These are phyloP conservation scores for Blastobotrys aristatus DNA, from an alignment of 1,139 yeast species.

Conservation along the genomic window DNA sequence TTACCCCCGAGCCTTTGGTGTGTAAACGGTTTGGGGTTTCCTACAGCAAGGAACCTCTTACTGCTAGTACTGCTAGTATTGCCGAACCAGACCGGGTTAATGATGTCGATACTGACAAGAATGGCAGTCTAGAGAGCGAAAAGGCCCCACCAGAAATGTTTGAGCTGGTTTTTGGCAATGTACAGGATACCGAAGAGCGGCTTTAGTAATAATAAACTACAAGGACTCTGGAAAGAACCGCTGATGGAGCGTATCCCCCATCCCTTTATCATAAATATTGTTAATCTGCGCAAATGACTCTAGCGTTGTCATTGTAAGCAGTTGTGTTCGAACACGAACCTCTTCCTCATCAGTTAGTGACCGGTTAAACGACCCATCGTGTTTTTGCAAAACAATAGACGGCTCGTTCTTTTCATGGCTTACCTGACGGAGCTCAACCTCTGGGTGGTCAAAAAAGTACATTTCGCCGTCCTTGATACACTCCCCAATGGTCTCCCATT, in stretches of 20 bases:
- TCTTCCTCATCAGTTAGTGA: conserved; percentile 26
- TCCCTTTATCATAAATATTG: conserved; percentile 69
- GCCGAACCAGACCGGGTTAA: background rate
- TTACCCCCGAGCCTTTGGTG: conserved; percentile 27
- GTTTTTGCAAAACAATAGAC: conserved; percentile 30
- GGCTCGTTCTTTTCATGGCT: conserved; percentile 20
- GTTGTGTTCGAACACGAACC: conserved; percentile 19
- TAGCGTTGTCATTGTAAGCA: conserved; percentile 32
- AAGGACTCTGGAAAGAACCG: conserved; percentile 29
- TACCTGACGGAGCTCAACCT: conserved; percentile 12
- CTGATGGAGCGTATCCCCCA: conserved; percentile 44
- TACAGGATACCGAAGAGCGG: background rate
- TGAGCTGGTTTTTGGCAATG: conserved; percentile 11
- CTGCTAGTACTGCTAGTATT: background rate
- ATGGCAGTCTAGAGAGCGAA: conserved; percentile 21
- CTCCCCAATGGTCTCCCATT: conserved; percentile 73
- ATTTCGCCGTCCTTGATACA: conserved; percentile 48
- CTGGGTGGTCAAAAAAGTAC: conserved; percentile 30
- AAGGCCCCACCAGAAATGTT: conserved; percentile 26
- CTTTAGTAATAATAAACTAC: background rate
- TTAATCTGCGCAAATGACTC: conserved; percentile 44
- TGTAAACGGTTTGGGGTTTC: conserved; percentile 29
- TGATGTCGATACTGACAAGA: conserved; percentile 17
- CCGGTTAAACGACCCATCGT: conserved; percentile 28
- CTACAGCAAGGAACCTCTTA: conserved; percentile 4